Base-by-base conservation (phyloP, 2,329 filamentous ascomycete species). In the Bipolaris oryzae region DNA sequence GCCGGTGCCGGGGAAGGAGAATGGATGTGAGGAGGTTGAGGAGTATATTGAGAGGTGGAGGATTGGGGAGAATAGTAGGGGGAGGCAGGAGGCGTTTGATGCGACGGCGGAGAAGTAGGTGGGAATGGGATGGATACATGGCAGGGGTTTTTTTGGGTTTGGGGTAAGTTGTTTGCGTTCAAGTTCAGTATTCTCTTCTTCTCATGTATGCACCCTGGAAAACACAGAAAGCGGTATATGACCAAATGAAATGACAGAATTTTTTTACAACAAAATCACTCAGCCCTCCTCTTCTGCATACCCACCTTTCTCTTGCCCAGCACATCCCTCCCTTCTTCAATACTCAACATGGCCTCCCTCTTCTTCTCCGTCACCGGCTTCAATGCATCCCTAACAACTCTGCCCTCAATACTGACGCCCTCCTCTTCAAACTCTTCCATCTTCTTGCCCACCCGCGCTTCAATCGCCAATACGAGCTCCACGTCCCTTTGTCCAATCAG, bases 331-430 rank as follows among this genome's bases (percentile, higher is more conserved):
- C 91, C 89, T 77, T 98, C 92, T 74, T 97, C 95, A 63, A 98
- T 91, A 77, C 96, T 91, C 67, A 97, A 77, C 74, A 94, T 74
- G 0, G 94, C 95, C 78, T 97, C 92, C 55, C 93, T 85, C 84
- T 96, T 97, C 85, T 94, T 96, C 81, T 96, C 91, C n/a, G 90
- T 89, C 5, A 99, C 95, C 43, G 91, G 76, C 82, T 96, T 97
- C 72, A 99, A 79, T 34, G 89, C 87, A 62, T 96, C 93, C 52
- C 90, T 84, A 45, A 96, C 82, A 21, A 99, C 92, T 55, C 95
- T 84, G 1, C 89, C 90, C 81, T 98, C 94, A n/a, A 99, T 79
- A 77, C 92, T 98, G 53, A 99, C 95, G 1, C 91, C 91, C 69
- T 96, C 92, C 76, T 98, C 94, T 50, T 84, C 89, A 61, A 92